These are phyloP conservation scores for Uromyces viciae-fabae DNA, from an alignment of 1,284 basidiomycete genomes.

Conservation along the genomic window DNA sequence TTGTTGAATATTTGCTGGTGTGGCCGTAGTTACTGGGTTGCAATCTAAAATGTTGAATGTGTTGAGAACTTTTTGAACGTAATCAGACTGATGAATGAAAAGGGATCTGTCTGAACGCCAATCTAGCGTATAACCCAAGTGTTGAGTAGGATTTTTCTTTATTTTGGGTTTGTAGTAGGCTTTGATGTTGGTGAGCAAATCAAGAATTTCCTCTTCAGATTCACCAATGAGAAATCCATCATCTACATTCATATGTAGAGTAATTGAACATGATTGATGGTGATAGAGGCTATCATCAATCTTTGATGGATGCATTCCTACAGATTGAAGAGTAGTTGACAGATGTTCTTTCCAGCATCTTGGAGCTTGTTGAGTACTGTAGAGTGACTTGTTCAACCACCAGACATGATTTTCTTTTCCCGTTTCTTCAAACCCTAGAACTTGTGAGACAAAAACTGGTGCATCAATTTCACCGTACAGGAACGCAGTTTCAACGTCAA, in stretches of 20 bases:
- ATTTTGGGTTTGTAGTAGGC: not conserved
- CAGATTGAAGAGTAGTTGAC: not conserved
- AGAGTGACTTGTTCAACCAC: not conserved
- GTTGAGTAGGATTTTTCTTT: not conserved
- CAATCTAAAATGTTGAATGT: not conserved
- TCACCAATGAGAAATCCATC: not conserved
- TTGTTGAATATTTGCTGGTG: not conserved
- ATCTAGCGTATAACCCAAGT: not conserved
- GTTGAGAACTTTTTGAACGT: not conserved
- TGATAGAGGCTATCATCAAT: not conserved
- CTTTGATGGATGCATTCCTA: not conserved
- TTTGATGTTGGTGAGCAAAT: not conserved
- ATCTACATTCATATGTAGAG: not conserved
- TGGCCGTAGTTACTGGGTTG: not conserved
- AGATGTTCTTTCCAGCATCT: not conserved
- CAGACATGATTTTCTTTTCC: not conserved
- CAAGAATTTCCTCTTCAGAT: not conserved
- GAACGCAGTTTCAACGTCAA: constrained; percentile 58
- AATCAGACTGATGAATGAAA: not conserved
- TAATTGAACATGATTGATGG: not conserved
- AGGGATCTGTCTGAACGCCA: not conserved
- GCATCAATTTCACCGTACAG: constrained; percentile 58
- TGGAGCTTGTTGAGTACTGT: constrained; percentile 7
- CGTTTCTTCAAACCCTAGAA: constrained; percentile 48
- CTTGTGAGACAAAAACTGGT: constrained; percentile 55